Evolutionary conservation across 768 basidiomycete species (phyloP), one percentile per base, ranked within the genome.

Genomic region (Naganishia friedmannii): DNA sequence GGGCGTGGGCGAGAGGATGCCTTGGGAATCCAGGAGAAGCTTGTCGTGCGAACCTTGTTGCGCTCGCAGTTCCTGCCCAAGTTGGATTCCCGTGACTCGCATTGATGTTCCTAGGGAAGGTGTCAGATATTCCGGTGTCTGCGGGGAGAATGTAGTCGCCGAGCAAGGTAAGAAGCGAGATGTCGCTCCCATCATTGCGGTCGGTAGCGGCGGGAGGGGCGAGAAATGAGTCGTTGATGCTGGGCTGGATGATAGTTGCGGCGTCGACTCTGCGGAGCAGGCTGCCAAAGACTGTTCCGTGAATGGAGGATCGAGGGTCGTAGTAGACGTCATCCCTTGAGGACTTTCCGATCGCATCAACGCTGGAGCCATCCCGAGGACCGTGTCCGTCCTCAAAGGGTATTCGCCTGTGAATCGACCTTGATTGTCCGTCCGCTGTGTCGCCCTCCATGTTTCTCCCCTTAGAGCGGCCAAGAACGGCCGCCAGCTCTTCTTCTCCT

Each of bases 1-100:
- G 71, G 71, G 67, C 71, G 71, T 72, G 67, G 60, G 71, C 71
- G 67, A 72, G 71, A 72, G 71, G 71, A 69, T 69, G 66, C 65
- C 28, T 23, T 19, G 69, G 57, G 60, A 65, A 63, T 45, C 60
- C 60, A 21, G 37, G 39, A 10, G 32, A 26, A 46, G 32, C 60
- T 26, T 63, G 23, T 45, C 34, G 34, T 4, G 29, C 32, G 19
- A 42, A 26, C 39, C 60, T 42, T 26, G 34, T 19, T 23, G 60
- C 23, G 21, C 34, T 46, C 23, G 29, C 28, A 32, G 68, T 26
- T 60, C 26, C 31, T 51, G 19, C 28, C 23, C 37, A n/a, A 56
- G 63, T 39, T 23, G 53, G 28, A 29, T 57, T 29, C 48, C 34
- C 31, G 34, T 26, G 13, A 32, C 37, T 69, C 65, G 51, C 65